phyloP scores from a whole-genome alignment of 1,284 basidiomycete genomes.

The Leccinum cinnamomeum region DNA sequence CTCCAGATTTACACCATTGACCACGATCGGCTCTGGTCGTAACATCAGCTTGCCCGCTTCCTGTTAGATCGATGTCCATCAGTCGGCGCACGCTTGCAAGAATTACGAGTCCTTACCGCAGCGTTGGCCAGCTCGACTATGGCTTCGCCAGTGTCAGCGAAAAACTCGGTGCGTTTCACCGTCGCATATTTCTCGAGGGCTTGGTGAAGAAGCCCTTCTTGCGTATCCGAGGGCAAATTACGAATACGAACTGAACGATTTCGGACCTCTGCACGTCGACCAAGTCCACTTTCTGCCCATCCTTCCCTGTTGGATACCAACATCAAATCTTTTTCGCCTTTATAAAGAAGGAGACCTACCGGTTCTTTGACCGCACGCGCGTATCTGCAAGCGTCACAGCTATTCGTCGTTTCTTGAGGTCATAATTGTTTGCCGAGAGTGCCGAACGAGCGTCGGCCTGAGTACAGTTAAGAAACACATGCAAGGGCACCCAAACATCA shows the following conservation, averaged over 20 bases:
- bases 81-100: conserved; percentile 7
- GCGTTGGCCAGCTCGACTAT: conserved; percentile 73
- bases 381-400: conserved; percentile 81
- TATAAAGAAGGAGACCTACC: conserved; percentile 36
- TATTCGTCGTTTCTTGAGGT: conserved; percentile 82
- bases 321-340: neutral
- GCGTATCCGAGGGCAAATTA: conserved; percentile 69
- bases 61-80: conserved; percentile 38
- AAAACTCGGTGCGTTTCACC: conserved; percentile 78
- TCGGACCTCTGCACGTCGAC: conserved; percentile 59
- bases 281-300: conserved; percentile 54
- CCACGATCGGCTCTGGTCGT: conserved; percentile 63
- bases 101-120: conserved; percentile 52
- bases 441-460: conserved; percentile 74
- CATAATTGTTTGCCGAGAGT: conserved; percentile 79
- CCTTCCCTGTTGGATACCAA: conserved; percentile 36
- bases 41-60: conserved; percentile 80
- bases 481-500: neutral
- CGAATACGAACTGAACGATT: conserved; percentile 73
- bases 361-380: conserved; percentile 58
- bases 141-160: conserved; percentile 66
- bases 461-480: conserved; percentile 3
- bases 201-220: conserved; percentile 91
- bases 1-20: conserved; percentile 56
- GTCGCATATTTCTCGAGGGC: conserved; percentile 73